A percentile compares a stretch with the other conserved stretches of the same genome.
Evolutionary conservation across 306 rosid species (phyloP).

Genomic region (Trichosanthes truncata): DNA sequence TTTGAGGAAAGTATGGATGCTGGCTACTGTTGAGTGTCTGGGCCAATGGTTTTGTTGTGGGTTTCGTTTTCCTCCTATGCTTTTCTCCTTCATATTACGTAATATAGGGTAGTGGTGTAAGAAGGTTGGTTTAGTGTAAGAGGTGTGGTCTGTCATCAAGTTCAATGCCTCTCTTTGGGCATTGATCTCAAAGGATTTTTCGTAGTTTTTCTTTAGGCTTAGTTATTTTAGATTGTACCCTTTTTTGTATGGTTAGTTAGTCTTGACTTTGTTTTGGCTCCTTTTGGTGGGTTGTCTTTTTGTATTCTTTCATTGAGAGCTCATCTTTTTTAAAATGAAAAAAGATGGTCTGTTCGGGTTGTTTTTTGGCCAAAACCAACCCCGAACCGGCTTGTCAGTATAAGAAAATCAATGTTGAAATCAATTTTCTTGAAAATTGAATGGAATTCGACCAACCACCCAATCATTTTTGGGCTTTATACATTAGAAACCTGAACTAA

Average conservation of each 20-base stretch:
- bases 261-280: not conserved
- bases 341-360: not conserved
- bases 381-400: not conserved
- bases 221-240: not conserved
- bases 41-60: not conserved
- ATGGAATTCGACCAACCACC: not conserved
- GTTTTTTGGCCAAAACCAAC: not conserved
- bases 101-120: not conserved
- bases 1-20: not conserved
- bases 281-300: not conserved
- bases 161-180: not conserved
- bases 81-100: not conserved
- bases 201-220: not conserved
- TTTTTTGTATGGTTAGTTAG: not conserved
- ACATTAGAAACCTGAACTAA: not conserved
- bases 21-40: not conserved
- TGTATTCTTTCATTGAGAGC: not conserved
- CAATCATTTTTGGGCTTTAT: not conserved
- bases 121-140: not conserved
- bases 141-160: not conserved
- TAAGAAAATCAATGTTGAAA: not conserved
- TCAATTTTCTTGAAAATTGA: not conserved
- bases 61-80: not conserved
- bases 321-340: not conserved
- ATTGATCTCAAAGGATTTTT: not conserved